phyloP scores from a whole-genome alignment of 1,284 basidiomycete genomes.

The Phaffia rhodozyma region DNA sequence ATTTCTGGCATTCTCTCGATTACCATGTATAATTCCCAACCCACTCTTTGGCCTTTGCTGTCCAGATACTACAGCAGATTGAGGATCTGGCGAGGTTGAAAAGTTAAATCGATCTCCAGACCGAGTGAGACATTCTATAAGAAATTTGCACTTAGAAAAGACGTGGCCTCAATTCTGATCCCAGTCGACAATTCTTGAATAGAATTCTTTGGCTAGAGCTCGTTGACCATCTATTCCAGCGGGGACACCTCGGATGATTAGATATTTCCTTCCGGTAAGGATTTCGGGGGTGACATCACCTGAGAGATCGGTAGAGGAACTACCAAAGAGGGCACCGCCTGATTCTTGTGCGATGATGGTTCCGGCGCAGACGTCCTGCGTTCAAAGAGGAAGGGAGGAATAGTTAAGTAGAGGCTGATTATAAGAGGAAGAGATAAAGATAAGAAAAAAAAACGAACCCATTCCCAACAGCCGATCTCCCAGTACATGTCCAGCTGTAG shows the following conservation, averaged over 20 bases:
- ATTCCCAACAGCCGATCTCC: conserved; percentile 20
- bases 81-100: too few species aligned
- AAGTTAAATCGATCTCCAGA: too few species aligned
- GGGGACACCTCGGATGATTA: conserved; percentile 48
- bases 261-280: conserved; percentile 72
- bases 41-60: too few species aligned
- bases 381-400: not conserved
- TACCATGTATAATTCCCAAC: too few species aligned
- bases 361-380: conserved; percentile 49
- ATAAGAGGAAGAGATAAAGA: not conserved
- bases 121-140: too few species aligned
- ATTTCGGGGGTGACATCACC: conserved; percentile 51
- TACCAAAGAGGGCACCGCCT: conserved; percentile 63
- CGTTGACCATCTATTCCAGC: conserved; percentile 53
- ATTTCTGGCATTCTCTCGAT: too few species aligned
- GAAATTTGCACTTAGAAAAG: too few species aligned
- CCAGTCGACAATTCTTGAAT: conserved; percentile 63
- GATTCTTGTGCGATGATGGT: conserved; percentile 88
- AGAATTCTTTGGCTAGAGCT: conserved; percentile 71
- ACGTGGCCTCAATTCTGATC: conserved; percentile 26
- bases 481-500: conserved; percentile 11
- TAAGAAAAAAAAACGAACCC: not conserved
- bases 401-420: not conserved
- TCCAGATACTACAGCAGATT: too few species aligned
- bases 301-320: conserved; percentile 42